These are phyloP conservation scores for Sugiyamaella floridensis DNA, from an alignment of 805 yeast species.

Conservation along the genomic window DNA sequence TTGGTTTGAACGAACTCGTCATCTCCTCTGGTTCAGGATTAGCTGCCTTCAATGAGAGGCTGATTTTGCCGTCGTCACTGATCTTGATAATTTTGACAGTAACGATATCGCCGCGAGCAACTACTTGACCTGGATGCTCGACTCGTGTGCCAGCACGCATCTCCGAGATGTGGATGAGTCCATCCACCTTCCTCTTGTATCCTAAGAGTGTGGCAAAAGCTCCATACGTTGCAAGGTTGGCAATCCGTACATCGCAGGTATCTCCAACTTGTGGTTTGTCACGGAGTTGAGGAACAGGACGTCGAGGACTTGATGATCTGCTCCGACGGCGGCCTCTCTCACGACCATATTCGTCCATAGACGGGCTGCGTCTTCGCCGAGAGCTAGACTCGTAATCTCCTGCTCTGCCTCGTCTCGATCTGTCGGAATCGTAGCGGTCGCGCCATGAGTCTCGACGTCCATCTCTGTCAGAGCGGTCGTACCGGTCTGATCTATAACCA, in stretches of 20 bases:
- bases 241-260: constrained; percentile 56
- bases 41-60: constrained; percentile 61
- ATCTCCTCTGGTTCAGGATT: constrained; percentile 53
- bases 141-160: constrained; percentile 44
- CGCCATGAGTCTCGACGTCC: neutral
- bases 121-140: constrained; percentile 51
- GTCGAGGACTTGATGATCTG: neutral
- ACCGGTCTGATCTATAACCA: neutral
- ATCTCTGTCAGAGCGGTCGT: neutral
- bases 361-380: neutral
- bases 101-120: constrained; percentile 53
- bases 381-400: neutral
- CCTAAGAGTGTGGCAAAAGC: constrained; percentile 60
- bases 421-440: neutral
- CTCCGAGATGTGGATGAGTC: constrained; percentile 69
- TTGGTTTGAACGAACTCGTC: neutral
- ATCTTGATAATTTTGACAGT: constrained; percentile 51
- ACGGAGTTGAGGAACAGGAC: constrained; percentile 21
- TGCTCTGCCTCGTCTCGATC: neutral
- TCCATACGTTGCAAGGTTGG: constrained; percentile 60
- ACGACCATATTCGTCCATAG: neutral
- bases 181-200: constrained; percentile 36
- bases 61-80: constrained; percentile 35
- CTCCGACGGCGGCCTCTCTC: neutral
- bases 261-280: constrained; percentile 36